Base-by-base conservation (phyloP, 2,329 filamentous ascomycete species). In the Phoma sp. region DNA sequence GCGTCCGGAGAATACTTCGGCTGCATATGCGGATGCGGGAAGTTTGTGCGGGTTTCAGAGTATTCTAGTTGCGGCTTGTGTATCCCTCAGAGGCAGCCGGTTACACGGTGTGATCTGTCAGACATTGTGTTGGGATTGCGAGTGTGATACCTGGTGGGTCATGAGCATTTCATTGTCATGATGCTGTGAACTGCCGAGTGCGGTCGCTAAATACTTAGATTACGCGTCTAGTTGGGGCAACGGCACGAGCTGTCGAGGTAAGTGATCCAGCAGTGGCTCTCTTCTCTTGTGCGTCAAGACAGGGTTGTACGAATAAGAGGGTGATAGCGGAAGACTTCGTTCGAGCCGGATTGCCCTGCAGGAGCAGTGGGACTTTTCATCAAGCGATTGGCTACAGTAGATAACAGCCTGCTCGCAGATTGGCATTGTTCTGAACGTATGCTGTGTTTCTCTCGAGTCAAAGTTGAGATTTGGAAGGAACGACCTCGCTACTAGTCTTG, bases 11-110 rank as follows among this genome's bases (percentile, higher is more conserved):
- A 47, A 50, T 57, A 40, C 13, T 22, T 43, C 41, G 45, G 21
- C 22, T 56, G 51, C 57, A 58, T 46, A 48, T 45, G 55, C 38
- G 43, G 37, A 43, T 27, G 31, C 37, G 32, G 41, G 29, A 51
- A 29, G 36, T 33, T 27, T 38, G 27, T 47, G 37, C 31, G 44
- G 53, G 44, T 61, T 61, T 57, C 58, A 43, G 17, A 32, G 31
- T 57, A 43, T 54, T 53, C 46, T 53, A 59, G 53, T 60, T 53
- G 49, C 43, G 48, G 54, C 46, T 35, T 22, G 52, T 51, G 52
- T 25, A 36, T 32, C 43, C 31, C 9, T 43, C 15, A 38, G 52
- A 46, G 31, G 46, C 43, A 39, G 37, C 10, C 15, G n/a, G 37
- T 55, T 38, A 31, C 47, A 55, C 43, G 9, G 5, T 35, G 7